Conservation (phyloP, 441 rosid genomes). For the Pelargonium australe region DNA sequence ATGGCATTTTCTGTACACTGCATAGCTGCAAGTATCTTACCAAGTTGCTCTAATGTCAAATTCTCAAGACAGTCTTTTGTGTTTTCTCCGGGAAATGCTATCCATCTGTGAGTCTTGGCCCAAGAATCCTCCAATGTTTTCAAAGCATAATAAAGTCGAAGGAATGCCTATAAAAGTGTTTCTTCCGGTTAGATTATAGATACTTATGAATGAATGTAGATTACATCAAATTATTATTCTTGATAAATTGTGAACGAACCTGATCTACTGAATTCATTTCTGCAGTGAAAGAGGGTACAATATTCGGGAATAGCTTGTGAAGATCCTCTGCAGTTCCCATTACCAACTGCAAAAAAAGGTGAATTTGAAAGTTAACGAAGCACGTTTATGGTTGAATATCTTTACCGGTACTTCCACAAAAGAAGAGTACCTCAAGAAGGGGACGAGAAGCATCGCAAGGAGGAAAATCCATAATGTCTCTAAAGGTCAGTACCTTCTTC, state of each 20-base stretch:
- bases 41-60: constrained; percentile 13
- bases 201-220: neutral
- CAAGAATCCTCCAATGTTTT: constrained; percentile 10
- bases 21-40: neutral
- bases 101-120: constrained; percentile 13
- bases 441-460: constrained; percentile 14
- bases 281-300: neutral
- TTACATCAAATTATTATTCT: neutral
- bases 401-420: neutral
- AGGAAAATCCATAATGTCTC: constrained; percentile 14
- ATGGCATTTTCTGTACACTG: neutral
- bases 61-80: constrained; percentile 9
- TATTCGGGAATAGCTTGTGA: constrained; percentile 7
- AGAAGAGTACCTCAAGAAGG: constrained; percentile 11
- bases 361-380: neutral
- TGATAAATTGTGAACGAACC: neutral
- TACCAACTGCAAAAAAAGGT: constrained; percentile 8
- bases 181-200: neutral
- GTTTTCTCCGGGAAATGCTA: neutral
- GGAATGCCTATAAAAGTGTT: constrained; percentile 9
- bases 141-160: constrained; percentile 14
- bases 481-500: constrained; percentile 15
- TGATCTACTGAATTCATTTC: neutral
- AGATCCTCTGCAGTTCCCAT: constrained; percentile 16
- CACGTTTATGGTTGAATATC: neutral